These are phyloP conservation scores for Saksenaea oblongispora DNA, from an alignment of 371 early-diverging fungal genomes.

Conservation along the genomic window DNA sequence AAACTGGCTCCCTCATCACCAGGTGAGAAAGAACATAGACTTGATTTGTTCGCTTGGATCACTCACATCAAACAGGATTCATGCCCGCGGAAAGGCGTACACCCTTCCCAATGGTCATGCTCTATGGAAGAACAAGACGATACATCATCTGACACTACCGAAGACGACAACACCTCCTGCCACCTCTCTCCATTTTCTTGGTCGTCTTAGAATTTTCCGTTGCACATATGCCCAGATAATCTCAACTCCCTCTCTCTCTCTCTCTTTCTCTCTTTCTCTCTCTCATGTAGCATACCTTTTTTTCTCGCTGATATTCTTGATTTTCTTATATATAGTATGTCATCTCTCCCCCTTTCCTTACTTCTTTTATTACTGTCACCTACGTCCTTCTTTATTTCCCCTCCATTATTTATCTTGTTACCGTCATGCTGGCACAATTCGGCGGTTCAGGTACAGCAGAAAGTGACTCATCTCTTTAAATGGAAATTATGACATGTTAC, in stretches of 20 bases:
- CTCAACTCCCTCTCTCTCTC: neutral
- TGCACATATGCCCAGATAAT: neutral
- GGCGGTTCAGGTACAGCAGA: neutral
- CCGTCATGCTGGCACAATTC: neutral
- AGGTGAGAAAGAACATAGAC: constrained; percentile 12
- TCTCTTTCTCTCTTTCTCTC: neutral
- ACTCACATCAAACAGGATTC: constrained; percentile 1
- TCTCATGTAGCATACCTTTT: neutral
- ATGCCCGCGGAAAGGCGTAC: neutral
- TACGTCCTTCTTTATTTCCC: neutral
- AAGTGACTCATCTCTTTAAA: constrained; percentile 4
- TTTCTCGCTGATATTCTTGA: neutral
- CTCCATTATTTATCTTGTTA: neutral
- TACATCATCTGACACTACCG: neutral
- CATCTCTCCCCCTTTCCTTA: neutral
- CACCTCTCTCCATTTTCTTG: neutral
- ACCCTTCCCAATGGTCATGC: neutral
- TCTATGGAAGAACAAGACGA: neutral
- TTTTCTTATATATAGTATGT: neutral
- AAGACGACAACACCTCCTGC: neutral
- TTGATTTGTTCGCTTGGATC: neutral
- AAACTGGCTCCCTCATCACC: constrained; percentile 27
- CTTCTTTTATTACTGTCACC: neutral
- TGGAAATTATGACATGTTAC: constrained; percentile 1
- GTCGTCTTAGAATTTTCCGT: constrained; percentile 1